These are phyloP conservation scores for Bathelium albidoporum DNA, from an alignment of 495 filamentous ascomycete genomes.

Conservation along the genomic window DNA sequence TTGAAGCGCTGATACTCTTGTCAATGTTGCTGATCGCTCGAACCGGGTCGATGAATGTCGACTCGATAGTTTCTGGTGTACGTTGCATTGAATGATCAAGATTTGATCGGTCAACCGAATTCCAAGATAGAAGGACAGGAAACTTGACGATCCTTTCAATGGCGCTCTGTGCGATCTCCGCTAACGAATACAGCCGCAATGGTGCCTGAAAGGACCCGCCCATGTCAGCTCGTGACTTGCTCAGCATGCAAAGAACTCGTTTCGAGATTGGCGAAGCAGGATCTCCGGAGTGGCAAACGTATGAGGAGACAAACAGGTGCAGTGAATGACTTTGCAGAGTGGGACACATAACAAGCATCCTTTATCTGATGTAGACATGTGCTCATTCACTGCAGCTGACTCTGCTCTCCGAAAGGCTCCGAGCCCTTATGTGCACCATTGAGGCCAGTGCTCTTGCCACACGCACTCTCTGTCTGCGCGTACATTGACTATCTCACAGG, in stretches of 20 bases:
- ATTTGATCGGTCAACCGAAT: background rate
- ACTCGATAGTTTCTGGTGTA: background rate
- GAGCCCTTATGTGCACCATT: background rate
- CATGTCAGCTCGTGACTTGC: constrained; percentile 2
- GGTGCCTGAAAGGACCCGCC: background rate
- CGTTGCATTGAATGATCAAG: background rate
- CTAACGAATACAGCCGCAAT: background rate
- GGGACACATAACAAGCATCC: background rate
- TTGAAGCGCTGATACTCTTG: background rate
- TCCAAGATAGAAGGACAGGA: background rate
- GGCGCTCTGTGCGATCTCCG: background rate
- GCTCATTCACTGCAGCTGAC: background rate
- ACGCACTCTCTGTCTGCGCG: background rate
- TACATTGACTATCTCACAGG: background rate
- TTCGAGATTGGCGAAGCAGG: background rate
- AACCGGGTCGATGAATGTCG: background rate
- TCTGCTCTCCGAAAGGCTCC: background rate
- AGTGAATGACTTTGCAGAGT: background rate
- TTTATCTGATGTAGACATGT: background rate
- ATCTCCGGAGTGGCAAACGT: background rate
- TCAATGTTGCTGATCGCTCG: background rate
- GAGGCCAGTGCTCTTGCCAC: background rate
- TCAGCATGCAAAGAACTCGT: background rate
- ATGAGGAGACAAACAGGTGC: background rate
- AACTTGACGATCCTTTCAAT: background rate